A percentile compares a stretch with the other conserved stretches of the same genome.
phyloP scores from a whole-genome alignment of 164 flowering plant species.

The grape (Vitis vinifera) region ASM3070453v1 NC_081809.1:3715501-3716000 shows the following conservation, averaged over 20 bases:
- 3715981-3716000: too few relatives aligned
- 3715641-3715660: conserved; percentile 54
- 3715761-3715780: too few relatives aligned
- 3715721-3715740: not conserved
- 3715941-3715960: too few relatives aligned
- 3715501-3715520: conserved; percentile 55
- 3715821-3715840: too few relatives aligned
- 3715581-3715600: conserved; percentile 46
- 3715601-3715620: conserved; percentile 59
- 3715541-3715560: conserved; percentile 61
- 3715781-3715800: too few relatives aligned
- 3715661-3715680: not conserved
- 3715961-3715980: too few relatives aligned
- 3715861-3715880: too few relatives aligned
- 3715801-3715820: too few relatives aligned
- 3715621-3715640: conserved; percentile 29
- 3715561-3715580: conserved; percentile 59
- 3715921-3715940: too few relatives aligned
- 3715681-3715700: not conserved
- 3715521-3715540: conserved; percentile 89
- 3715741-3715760: not conserved
- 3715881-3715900: too few relatives aligned
- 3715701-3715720: not conserved
- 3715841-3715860: too few relatives aligned
- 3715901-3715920: too few relatives aligned